phyloP scores from a whole-genome alignment of 2,329 filamentous ascomycete species.

The Colletotrichum graminicola region DNA sequence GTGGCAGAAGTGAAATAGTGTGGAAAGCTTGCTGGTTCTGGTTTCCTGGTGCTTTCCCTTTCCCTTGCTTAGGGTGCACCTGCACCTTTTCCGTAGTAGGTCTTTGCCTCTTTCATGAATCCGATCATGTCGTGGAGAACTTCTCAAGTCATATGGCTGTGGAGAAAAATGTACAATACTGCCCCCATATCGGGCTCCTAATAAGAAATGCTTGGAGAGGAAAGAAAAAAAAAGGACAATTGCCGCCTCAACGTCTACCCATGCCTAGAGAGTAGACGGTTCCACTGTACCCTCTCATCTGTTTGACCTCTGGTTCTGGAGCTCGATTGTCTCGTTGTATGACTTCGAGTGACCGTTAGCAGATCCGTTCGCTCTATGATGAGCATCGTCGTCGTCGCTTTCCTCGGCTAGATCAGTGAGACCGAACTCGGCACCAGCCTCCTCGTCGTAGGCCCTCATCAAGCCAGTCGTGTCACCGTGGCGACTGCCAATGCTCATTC shows the following conservation, averaged over 20 bases:
- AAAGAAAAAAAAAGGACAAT: constrained; percentile 34
- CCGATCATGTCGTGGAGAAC: constrained; percentile 42
- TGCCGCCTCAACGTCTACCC: constrained; percentile 27
- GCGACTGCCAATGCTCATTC: constrained; percentile 73
- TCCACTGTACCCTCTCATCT: constrained; percentile 44
- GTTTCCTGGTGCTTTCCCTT: constrained; percentile 29
- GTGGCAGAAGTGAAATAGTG: constrained; percentile 34
- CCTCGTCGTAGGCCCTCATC: constrained; percentile 90
- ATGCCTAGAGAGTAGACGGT: constrained; percentile 22
- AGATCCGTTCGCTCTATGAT: constrained; percentile 54
- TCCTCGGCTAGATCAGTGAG: constrained; percentile 85
- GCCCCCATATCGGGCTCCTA: constrained; percentile 28
- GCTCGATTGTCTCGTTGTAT: constrained; percentile 60
- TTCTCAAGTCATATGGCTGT: constrained; percentile 42
- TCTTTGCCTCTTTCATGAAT: constrained; percentile 42
- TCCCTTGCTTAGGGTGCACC: constrained; percentile 25
- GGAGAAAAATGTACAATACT: constrained; percentile 42
- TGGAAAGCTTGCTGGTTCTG: constrained; percentile 27
- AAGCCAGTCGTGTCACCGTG: constrained; percentile 82
- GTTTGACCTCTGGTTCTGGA: constrained; percentile 62
- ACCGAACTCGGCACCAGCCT: constrained; percentile 79
- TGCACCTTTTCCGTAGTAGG: constrained; percentile 37
- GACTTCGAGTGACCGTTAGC: constrained; percentile 57
- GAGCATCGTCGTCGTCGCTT: constrained; percentile 70
- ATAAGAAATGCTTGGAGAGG: constrained; percentile 32